Evolutionary conservation across 352 stramenopile genomes (phyloP).

Genomic region (Phytophthora pinifolia): DNA sequence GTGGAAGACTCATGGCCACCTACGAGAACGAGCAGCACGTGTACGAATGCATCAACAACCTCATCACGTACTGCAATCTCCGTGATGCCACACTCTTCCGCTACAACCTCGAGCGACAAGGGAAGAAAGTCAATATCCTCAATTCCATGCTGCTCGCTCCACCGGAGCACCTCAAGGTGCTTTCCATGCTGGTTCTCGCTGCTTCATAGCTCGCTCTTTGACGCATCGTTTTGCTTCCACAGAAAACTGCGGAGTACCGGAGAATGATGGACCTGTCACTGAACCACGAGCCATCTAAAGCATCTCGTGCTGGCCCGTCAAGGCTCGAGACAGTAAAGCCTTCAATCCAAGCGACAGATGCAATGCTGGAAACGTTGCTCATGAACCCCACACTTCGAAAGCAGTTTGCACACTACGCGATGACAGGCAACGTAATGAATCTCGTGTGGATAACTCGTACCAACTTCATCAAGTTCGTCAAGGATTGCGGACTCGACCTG

Average conservation of each 20-base stretch:
- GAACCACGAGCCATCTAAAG: slow-evolving; percentile 20
- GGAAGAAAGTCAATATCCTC: slow-evolving; percentile 60
- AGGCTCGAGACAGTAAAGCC: slow-evolving; percentile 3
- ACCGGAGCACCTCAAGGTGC: slow-evolving; percentile 47
- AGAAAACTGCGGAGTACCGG: slow-evolving; percentile 38
- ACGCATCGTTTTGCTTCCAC: neutral
- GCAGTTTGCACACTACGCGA: slow-evolving; percentile 70
- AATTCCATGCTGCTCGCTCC: slow-evolving; percentile 54
- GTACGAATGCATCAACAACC: slow-evolving; percentile 65
- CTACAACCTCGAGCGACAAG: slow-evolving; percentile 54
- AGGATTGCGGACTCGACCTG: slow-evolving; percentile 54
- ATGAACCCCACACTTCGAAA: slow-evolving; percentile 60
- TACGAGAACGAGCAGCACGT: slow-evolving; percentile 78
- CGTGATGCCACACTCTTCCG: slow-evolving; percentile 45
- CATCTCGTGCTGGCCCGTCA: neutral
- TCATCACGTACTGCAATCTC: slow-evolving; percentile 53
- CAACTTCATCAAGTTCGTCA: slow-evolving; percentile 68
- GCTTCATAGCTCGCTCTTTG: neutral
- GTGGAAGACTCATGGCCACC: slow-evolving; percentile 58
- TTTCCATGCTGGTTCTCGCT: neutral
- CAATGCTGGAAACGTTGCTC: slow-evolving; percentile 33
- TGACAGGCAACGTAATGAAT: slow-evolving; percentile 62
- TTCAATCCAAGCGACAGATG: slow-evolving; percentile 9
- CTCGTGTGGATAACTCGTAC: slow-evolving; percentile 58
- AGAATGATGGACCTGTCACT: slow-evolving; percentile 46